Evolutionary conservation across 208 protist genomes (phyloP), one percentile per base, ranked within the genome.

Genomic region (Angomonas ambiguus): DNA sequence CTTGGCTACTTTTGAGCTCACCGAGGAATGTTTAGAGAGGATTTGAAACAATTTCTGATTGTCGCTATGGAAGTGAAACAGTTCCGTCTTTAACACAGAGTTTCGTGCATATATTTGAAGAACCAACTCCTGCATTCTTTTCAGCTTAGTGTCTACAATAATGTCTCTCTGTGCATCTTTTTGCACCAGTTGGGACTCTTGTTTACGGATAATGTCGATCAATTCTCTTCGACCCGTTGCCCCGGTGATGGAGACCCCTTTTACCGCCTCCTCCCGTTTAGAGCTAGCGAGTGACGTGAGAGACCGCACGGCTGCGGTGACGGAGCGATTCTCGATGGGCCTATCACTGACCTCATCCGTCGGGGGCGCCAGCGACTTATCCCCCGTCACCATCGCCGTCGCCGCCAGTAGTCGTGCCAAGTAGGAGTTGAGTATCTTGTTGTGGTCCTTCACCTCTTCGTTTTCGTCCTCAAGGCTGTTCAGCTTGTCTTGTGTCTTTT

Each of bases 71-170:
- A 72, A 80, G 11, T 42, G 38, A 18, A 63, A 73, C 76, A 95
- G 60, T 65, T 90, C 84, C 10, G 65, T 66, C 0, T 69, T 30
- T 30, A 95, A 74, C 1, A 65, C 75, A 0, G 65, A 30, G 35
- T 88, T 90, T 27, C 73, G 77, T 0, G 76, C 71, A 60, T 95
- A 81, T 25, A 93, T 72, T 3, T 77, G 71, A 30, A 95, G 61
- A 27, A 82, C 79, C 20, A 95, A 73, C 2, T 82, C 83, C 49
- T 95, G 89, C 67, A 95, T 93, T 27, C 89, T 78, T 71, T 92
- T 91, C 65, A 95, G 71, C 69, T 95, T 95, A 6, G 79, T 79
- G 66, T 95, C 89, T 2, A 95, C 63, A 33, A 93, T 88, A 10
- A 92, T 74, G 56, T 95, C 89, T 0, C 89, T 68, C 71, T 91